Evolutionary conservation across 164 flowering plant species (phyloP), one percentile per base, ranked within the genome.

Genomic region (Cinnamomum micranthum): DNA sequence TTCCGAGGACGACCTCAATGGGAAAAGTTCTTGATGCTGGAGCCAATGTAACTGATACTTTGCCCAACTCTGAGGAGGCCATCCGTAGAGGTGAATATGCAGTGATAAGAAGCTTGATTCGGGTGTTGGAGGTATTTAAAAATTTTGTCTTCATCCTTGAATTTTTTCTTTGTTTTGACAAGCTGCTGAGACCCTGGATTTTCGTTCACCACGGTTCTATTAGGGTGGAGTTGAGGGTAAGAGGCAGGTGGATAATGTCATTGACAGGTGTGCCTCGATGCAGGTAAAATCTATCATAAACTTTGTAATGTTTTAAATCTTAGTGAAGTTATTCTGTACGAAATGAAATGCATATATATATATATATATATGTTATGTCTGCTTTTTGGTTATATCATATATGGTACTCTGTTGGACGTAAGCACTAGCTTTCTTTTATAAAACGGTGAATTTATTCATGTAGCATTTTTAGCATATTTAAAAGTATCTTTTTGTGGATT

Each of bases 221-320:
- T 78, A 95, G 98, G 98, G 98, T 78, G 98, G 98, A 75, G 92
- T 91, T 69, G 97, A 92, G 85, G 97, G 97, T 71, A 95, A 95
- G 85, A 89, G 89, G 77, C 98, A 92, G 81, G 98, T 95, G 69
- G 98, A 95, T 82, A 87, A 89, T 86, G 97, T 95, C 76, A 92
- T 95, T 82, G 98, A 95, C 83, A 90, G 84, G 83, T 95, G 98
- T 85, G 81, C 98, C 64, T 85, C 98, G 65, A 95, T 95, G 98
- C 98, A 95, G 97, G 98, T 95, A 55, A 55, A 55, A 55, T 4
- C 60, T 55, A 55, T 55, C 60, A 15, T 14, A 15, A 41, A 15
- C 6, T 15, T 55, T 15, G 60, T 12, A 6, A 55, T 15, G 60
- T 17, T 55, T 55, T 20, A 55, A 14, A 55, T 55, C 60, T 55